Evolutionary conservation across 2,329 filamentous ascomycete genomes (phyloP), one percentile per base, ranked within the genome.

Genomic region (Diplodia sapinea): DNA sequence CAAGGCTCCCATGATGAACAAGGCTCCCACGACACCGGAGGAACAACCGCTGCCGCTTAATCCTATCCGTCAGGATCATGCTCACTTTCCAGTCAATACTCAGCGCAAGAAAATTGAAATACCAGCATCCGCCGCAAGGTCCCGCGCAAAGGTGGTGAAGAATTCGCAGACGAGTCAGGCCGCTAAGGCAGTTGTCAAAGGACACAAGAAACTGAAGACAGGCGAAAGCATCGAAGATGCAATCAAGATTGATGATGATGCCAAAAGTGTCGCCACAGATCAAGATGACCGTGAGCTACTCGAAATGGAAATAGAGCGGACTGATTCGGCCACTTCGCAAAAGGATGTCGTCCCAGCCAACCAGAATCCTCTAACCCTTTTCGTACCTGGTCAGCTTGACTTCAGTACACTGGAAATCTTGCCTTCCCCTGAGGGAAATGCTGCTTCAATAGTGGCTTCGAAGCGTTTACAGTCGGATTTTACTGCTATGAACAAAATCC

Each of bases 311-410:
- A 23, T 13, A 26, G 59, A 64, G 15, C 29, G 38, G 11, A 33
- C 13, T 15, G 20, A 15, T 15, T 61, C 69, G 1, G 74, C 76
- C 2, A 8, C 63, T 52, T 9, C n/a, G 29, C 31, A 29, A 38
- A 29, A 23, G 12, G 20, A 26, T 5, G 9, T 11, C n/a, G 17
- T 23, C 1, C 38, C 31, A 40, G n/a, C n/a, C 31, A 23, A 23
- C 69, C 8, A 11, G 11, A 11, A 38, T 38, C 36, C 75, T 29
- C 73, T 81, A 63, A 89, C 86, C 0, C 83, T 88, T 71, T 96
- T 95, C 72, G 76, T 85, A 1, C 90, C 92, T 0, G 91, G 90
- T 1, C 82, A 81, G 0, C 81, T 96, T 7, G 84, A 92, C 69
- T 82, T 87, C 56, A 79, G 77, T 0, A 84, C 79, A 0, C 81